phyloP scores from a whole-genome alignment of 106 monocot species.

The Cymbidium sinense region DNA sequence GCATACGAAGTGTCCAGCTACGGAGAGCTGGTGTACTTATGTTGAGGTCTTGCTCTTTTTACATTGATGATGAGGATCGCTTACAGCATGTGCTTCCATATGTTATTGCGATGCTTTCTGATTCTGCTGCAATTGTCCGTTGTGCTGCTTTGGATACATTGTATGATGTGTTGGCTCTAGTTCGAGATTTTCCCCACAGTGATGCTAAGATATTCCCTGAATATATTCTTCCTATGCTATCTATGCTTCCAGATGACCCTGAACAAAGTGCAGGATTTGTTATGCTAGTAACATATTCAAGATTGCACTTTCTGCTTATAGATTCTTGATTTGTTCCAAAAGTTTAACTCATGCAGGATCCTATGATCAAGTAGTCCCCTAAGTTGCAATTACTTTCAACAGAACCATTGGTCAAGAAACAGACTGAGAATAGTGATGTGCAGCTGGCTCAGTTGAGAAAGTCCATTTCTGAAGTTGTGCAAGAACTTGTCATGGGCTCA shows the following conservation, averaged over 20 bases:
- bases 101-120: constrained; percentile 88
- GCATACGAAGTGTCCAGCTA: constrained; percentile 78
- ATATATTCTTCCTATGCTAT: constrained; percentile 99
- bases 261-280: constrained; percentile 98
- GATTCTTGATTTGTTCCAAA: constrained; percentile 51
- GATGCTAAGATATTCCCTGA: constrained; percentile 97
- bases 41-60: constrained; percentile 54
- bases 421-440: constrained; percentile 19
- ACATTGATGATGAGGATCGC: constrained; percentile 95
- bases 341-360: constrained; percentile 26
- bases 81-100: constrained; percentile 93
- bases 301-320: constrained; percentile 84
- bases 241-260: constrained; percentile 92
- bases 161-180: constrained; percentile 68
- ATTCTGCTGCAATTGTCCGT: constrained; percentile 90
- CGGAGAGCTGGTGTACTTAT: constrained; percentile 74
- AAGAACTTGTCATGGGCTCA: constrained; percentile 92
- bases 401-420: constrained; percentile 30
- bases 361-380: constrained; percentile 22
- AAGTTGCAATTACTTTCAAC: constrained; percentile 16
- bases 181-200: constrained; percentile 87
- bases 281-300: constrained; percentile 94
- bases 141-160: constrained; percentile 92
- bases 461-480: constrained; percentile 85
- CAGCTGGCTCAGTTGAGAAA: constrained; percentile 62